A percentile compares a stretch with the other conserved stretches of the same genome.
These are phyloP conservation scores for Thalassiosira sp. DNA, from an alignment of 352 stramenopile species.

Conservation along the genomic window DNA sequence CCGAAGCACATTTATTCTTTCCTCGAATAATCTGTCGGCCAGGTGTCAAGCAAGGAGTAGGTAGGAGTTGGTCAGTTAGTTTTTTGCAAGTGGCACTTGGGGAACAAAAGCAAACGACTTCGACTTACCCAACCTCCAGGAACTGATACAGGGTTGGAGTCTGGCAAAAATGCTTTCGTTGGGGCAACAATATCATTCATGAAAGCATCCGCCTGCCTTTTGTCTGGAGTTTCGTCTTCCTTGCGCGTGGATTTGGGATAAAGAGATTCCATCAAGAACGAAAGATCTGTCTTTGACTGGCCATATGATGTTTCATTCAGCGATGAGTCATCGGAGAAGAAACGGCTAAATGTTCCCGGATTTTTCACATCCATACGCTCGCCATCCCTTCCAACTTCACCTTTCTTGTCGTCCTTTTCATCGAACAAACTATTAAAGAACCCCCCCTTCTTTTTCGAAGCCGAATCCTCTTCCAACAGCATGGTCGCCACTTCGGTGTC, in stretches of 20 bases:
- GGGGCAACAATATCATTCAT: constrained; percentile 64
- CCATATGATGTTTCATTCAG: constrained; percentile 18
- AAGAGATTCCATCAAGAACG: constrained; percentile 56
- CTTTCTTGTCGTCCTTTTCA: constrained; percentile 19
- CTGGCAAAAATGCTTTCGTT: constrained; percentile 50
- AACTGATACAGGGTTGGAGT: constrained; percentile 56
- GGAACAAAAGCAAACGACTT: not conserved
- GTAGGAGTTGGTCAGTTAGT: not conserved
- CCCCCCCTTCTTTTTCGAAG: constrained; percentile 7
- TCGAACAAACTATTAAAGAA: constrained; percentile 46
- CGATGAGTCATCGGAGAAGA: constrained; percentile 45
- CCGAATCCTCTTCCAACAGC: constrained; percentile 52
- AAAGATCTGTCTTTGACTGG: constrained; percentile 23
- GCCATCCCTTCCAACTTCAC: no score
- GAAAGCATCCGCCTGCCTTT: constrained; percentile 60
- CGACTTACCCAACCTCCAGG: constrained; percentile 61
- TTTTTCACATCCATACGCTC: constrained; percentile 20
- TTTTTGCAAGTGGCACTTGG: no score
- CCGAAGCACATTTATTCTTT: constrained; percentile 56
- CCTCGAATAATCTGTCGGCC: constrained; percentile 44
- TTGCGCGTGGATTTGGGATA: constrained; percentile 74
- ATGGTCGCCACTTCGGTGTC: constrained; percentile 48
- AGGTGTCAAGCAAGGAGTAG: not conserved
- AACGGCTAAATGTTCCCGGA: constrained; percentile 36
- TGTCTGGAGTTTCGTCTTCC: constrained; percentile 57